Base-by-base conservation (phyloP, 768 basidiomycete genomes). In the Russula earlei region DNA sequence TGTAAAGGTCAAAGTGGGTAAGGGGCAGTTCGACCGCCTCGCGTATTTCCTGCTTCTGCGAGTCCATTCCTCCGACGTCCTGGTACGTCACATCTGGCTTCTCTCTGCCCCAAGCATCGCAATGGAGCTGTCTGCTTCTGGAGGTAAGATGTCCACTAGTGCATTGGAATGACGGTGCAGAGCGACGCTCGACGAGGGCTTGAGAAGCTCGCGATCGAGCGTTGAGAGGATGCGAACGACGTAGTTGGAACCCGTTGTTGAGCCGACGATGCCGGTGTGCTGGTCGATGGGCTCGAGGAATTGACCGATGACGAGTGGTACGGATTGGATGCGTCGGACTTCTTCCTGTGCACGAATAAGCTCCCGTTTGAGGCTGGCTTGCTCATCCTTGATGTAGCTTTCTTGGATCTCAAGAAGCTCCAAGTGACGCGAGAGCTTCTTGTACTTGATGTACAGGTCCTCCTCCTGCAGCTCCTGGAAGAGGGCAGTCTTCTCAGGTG, bases 221-320 rank as follows among this genome's bases (percentile, higher is more conserved):
- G 96, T 99, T 2, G 91, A 94, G 27, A 99, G 78, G 54, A 99
- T 98, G 59, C 96, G 83, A 64, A 98, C 95, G 49, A 99, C 93
- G 67, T 98, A 97, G 72, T 97, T 99, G 14, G 89, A 92, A 11
- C 96, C 96, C 4, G 96, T 98, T 0, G 96, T 99, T 14, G 90
- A 93, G 46, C 94, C 95, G 19, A 98, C 96, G 62, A 99, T 99
- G 59, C 87, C 92, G 15, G 95, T 92, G 64, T 87, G 84, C 69
- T 97, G 91, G 76, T 99, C 96, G 69, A 99, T 97, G 49, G 96
- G 88, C 74, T 99, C 96, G 34, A 98, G 82, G 75, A 99, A 99
- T 71, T 99, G 96, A 54, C 96, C 96, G 66, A 99, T 99, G 67
- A 99, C 96, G 15, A 99, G 84, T 0, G 96, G 96, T 6, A 99